A percentile compares a stretch with the other conserved stretches of the same genome.
Evolutionary conservation across 2,329 filamentous ascomycete genomes (phyloP).

Genomic region (Xylariaceae sp.): DNA sequence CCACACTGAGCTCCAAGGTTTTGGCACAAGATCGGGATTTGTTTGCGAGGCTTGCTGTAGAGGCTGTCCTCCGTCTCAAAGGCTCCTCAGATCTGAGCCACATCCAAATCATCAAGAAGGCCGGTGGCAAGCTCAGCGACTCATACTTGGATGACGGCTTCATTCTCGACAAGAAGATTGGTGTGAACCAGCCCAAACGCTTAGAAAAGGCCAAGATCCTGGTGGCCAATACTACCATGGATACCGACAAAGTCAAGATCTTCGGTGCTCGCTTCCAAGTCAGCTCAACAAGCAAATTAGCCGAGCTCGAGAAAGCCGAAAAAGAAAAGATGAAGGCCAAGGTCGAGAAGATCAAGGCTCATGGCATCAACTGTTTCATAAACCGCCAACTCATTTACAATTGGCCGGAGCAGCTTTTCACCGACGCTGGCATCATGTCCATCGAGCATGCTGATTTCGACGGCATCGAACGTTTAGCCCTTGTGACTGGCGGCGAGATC

Average conservation of each 20-base stretch:
- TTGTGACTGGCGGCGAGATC: slow-evolving; percentile 97
- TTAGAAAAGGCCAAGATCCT: slow-evolving; percentile 98
- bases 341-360: slow-evolving; percentile 97
- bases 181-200: slow-evolving; percentile 96
- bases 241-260: slow-evolving; percentile 99
- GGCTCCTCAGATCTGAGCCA: slow-evolving; percentile 91
- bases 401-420: slow-evolving; percentile 98
- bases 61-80: slow-evolving; percentile 85
- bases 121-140: slow-evolving; percentile 93
- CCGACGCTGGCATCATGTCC: slow-evolving; percentile 94
- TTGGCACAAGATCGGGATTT: slow-evolving; percentile 89
- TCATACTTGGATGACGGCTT: slow-evolving; percentile 98
- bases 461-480: slow-evolving; percentile 87
- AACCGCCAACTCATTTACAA: slow-evolving; percentile 99
- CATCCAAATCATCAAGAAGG: slow-evolving; percentile 99
- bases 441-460: slow-evolving; percentile 99
- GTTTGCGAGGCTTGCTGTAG: slow-evolving; percentile 83
- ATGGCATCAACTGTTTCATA: slow-evolving; percentile 99
- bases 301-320: slow-evolving; percentile 97
- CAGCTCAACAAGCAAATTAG: slow-evolving; percentile 89
- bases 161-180: slow-evolving; percentile 98
- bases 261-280: slow-evolving; percentile 98
- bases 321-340: slow-evolving; percentile 99
- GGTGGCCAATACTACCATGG: slow-evolving; percentile 97
- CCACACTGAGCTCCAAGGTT: slow-evolving; percentile 95